Conservation (phyloP, 108 stramenopile species). For the Discostella pseudostelligera region DNA sequence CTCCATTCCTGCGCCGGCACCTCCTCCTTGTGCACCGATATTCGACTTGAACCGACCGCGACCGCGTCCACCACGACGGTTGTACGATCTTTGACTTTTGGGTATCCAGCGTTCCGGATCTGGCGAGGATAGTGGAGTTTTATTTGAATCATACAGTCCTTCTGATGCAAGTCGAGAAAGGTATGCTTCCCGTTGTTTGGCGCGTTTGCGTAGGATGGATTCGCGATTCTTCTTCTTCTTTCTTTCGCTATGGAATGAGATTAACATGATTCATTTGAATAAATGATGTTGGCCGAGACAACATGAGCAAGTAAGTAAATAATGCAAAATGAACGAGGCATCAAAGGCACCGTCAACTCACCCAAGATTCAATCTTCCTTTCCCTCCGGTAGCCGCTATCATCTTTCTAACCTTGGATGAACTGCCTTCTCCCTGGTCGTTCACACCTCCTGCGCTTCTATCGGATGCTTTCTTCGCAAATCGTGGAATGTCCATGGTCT, state of each 20-base stretch:
- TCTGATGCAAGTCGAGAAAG: constrained; percentile 57
- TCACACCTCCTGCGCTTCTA: too few relatives aligned
- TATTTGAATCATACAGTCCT: constrained; percentile 78
- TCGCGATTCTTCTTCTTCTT: constrained; percentile 56
- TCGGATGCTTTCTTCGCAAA: constrained; percentile 45
- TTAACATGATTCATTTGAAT: too few relatives aligned
- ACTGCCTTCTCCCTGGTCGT: constrained; percentile 7
- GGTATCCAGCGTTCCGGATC: constrained; percentile 98
- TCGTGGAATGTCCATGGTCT: constrained; percentile 66
- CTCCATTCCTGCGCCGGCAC: constrained; percentile 77
- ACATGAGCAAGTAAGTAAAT: not conserved
- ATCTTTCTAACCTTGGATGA: constrained; percentile 34
- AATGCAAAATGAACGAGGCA: not conserved
- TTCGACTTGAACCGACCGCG: constrained; percentile 53
- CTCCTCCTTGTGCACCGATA: constrained; percentile 77
- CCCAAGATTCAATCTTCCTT: constrained; percentile 22
- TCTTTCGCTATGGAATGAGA: constrained; percentile 22
- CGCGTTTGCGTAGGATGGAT: constrained; percentile 63
- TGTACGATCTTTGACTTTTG: constrained; percentile 85
- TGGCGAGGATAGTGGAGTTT: constrained; percentile 64
- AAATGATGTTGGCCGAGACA: not conserved
- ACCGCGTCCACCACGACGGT: constrained; percentile 62
- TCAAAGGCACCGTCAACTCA: not conserved
- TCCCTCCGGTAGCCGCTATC: constrained; percentile 39
- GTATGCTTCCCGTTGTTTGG: constrained; percentile 63